These are phyloP conservation scores for Puccinia hordei DNA, from an alignment of 1,284 basidiomycete species.

Conservation along the genomic window DNA sequence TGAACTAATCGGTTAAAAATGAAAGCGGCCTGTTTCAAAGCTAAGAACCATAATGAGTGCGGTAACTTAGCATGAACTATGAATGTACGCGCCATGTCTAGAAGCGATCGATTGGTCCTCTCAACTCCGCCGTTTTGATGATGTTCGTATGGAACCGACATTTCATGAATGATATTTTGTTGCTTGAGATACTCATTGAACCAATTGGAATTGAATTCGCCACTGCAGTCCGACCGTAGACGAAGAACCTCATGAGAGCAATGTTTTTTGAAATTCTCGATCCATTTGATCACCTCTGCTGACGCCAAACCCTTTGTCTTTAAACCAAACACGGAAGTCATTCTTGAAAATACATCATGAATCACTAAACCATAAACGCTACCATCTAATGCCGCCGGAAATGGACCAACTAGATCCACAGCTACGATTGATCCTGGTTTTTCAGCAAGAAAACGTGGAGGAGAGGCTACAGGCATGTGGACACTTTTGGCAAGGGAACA, in stretches of 20 bases:
- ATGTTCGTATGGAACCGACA: no score
- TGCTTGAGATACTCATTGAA: no score
- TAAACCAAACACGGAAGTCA: neutral
- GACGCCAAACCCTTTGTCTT: neutral
- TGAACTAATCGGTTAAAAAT: conserved; percentile 1
- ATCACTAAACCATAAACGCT: no score
- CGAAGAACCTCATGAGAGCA: no score
- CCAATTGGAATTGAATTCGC: no score
- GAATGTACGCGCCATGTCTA: no score
- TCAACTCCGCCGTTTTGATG: conserved; percentile 10
- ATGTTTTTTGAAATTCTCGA: neutral
- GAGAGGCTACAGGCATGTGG: neutral
- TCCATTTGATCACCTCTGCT: neutral
- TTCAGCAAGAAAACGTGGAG: neutral
- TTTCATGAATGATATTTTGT: no score
- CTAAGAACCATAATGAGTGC: no score
- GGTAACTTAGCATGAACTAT: neutral
- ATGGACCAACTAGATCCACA: neutral
- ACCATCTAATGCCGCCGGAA: no score
- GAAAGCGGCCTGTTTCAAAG: neutral
- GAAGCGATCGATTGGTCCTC: conserved; percentile 3
- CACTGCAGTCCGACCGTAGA: no score
- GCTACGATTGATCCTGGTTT: neutral
- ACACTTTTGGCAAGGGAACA: no score
- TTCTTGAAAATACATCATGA: no score